phyloP scores from a whole-genome alignment of 2,329 filamentous ascomycete genomes.

The Pseudogymnoascus sp. region DNA sequence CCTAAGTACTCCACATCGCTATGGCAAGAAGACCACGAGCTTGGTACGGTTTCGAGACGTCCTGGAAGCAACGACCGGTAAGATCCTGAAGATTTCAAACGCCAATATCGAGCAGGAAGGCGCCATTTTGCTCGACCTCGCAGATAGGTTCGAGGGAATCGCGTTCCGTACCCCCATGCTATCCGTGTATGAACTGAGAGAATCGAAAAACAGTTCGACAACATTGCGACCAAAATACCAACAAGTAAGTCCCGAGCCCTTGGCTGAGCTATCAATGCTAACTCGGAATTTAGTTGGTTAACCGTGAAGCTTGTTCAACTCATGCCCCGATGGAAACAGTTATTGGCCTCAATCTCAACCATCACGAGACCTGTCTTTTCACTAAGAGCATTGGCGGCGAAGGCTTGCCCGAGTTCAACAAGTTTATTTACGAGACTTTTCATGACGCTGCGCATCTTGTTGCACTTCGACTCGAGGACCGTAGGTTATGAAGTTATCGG shows the following conservation, averaged over 20 bases:
- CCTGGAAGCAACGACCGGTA: slow-evolving; percentile 10
- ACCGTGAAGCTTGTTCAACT: slow-evolving; percentile 11
- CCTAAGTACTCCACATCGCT: slow-evolving; percentile 12
- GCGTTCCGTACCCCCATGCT: slow-evolving; percentile 12
- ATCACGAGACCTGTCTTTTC: slow-evolving; percentile 11
- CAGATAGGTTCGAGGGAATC: slow-evolving; percentile 12
- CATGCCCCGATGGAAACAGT: slow-evolving; percentile 11
- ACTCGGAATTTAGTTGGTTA: slow-evolving; percentile 6
- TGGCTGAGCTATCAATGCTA: neutral
- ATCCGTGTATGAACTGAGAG: slow-evolving; percentile 11
- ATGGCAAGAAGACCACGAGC: slow-evolving; percentile 6
- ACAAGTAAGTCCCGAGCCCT: slow-evolving; percentile 2
- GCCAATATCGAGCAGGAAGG: slow-evolving; percentile 11
- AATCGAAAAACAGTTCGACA: slow-evolving; percentile 8
- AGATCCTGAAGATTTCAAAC: slow-evolving; percentile 10
- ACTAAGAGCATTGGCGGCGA: slow-evolving; percentile 9
- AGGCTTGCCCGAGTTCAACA: slow-evolving; percentile 11
- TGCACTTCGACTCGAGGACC: slow-evolving; percentile 14
- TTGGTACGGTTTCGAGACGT: slow-evolving; percentile 5
- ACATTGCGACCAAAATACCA: neutral
- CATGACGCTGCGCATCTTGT: slow-evolving; percentile 13
- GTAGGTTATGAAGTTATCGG: slow-evolving; percentile 13
- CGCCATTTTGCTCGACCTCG: slow-evolving; percentile 12
- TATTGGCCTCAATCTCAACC: slow-evolving; percentile 11
- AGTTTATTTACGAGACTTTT: slow-evolving; percentile 12